These are phyloP conservation scores for Nephelium lappaceum DNA, from an alignment of 345 rosid species.

Conservation along the genomic window DNA sequence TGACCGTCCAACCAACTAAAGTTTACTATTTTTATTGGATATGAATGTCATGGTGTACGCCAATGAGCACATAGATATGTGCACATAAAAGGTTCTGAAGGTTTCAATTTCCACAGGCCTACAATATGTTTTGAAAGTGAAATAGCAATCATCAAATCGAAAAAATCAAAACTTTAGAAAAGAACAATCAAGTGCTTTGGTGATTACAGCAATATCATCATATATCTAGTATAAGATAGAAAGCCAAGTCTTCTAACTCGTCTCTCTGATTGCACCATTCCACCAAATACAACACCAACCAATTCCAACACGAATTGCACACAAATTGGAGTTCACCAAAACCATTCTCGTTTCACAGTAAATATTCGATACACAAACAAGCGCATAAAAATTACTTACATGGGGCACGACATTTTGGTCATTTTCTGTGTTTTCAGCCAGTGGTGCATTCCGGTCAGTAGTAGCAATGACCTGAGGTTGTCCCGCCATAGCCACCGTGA, in stretches of 20 bases:
- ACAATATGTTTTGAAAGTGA: background rate
- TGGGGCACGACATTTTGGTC: conserved; percentile 80
- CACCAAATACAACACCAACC: background rate
- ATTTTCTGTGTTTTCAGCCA: conserved; percentile 52
- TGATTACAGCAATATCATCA: background rate
- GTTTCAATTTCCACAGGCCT: background rate
- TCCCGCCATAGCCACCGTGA: conserved; percentile 34
- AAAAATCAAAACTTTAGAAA: background rate
- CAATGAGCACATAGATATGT: no score
- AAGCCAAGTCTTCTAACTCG: conserved; percentile 2
- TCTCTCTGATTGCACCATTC: background rate
- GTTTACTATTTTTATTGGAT: no score
- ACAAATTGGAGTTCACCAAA: background rate
- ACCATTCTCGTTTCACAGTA: background rate
- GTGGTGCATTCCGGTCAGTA: conserved; percentile 62
- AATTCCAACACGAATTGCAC: background rate
- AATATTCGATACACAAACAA: background rate
- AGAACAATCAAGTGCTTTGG: background rate
- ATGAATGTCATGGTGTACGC: no score
- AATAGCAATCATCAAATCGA: no score
- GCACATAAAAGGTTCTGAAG: background rate
- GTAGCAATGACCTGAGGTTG: conserved; percentile 80
- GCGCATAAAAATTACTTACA: conserved; percentile 38
- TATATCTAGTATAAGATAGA: background rate
- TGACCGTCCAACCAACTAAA: no score